phyloP scores from a whole-genome alignment of 2,329 filamentous ascomycete species.

The Cytospora chrysosperma region DNA sequence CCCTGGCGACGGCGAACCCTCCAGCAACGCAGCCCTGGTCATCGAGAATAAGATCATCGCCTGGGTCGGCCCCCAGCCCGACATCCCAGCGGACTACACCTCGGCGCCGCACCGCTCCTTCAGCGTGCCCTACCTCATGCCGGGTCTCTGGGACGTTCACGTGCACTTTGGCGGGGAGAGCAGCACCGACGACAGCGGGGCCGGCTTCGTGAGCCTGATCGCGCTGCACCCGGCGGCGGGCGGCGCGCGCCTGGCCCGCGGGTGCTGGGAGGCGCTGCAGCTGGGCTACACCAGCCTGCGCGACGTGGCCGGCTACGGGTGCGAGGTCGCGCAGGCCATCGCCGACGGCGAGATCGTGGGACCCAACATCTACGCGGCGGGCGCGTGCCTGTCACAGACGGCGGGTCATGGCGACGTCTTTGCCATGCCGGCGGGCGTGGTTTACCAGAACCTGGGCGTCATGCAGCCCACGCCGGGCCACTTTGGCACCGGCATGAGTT shows the following conservation, averaged over 20 bases:
- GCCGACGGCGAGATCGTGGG: conserved; percentile 35
- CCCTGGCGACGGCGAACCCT: conserved; percentile 38
- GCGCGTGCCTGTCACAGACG: conserved; percentile 37
- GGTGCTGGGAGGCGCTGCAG: conserved; percentile 40
- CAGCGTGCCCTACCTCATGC: conserved; percentile 35
- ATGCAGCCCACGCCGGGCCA: conserved; percentile 33
- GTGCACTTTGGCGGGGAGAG: conserved; percentile 34
- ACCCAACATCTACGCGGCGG: conserved; percentile 35
- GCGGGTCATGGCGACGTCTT: conserved; percentile 39
- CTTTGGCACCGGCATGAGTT: conserved; percentile 28
- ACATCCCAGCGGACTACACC: conserved; percentile 33
- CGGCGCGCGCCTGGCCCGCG: conserved; percentile 35
- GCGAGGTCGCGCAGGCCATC: conserved; percentile 34
- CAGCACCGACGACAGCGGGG: conserved; percentile 17
- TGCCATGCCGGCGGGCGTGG: conserved; percentile 35
- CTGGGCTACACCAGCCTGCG: conserved; percentile 38
- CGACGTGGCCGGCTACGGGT: conserved; percentile 36
- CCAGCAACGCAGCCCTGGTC: conserved; percentile 36
- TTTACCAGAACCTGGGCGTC: conserved; percentile 37
- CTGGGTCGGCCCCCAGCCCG: conserved; percentile 37
- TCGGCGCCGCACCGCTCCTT: conserved; percentile 30
- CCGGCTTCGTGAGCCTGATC: conserved; percentile 27
- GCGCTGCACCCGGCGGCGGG: conserved; percentile 33
- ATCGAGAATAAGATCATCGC: conserved; percentile 38
- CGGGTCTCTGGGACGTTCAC: conserved; percentile 38